Evolutionary conservation across 208 protist species (phyloP), one percentile per base, ranked within the genome.

Genomic region (Tritrichomonas musculus): DNA sequence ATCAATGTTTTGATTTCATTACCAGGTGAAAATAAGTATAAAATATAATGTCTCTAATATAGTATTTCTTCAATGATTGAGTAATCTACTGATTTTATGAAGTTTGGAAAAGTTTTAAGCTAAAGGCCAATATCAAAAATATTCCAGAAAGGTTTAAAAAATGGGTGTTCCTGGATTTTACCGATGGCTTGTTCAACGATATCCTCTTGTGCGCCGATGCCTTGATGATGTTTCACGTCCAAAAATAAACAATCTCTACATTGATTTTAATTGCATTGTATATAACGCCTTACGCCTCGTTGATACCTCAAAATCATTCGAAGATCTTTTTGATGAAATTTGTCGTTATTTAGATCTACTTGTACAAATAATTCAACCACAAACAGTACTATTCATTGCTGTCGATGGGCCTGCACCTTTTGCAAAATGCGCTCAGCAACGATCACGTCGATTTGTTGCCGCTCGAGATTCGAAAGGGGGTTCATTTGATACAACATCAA

Each of bases 231-330:
- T 50, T 11, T 49, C 41, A 1, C 11, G 50, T n/a, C 73, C 73
- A 82, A 50, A n/a, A 20, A 50, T 82, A 20, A 82, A 47, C 30
- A 47, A 82, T 53, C 50, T 82, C 25, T 82, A 82, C 20, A 82
- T 82, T 82, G 73, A 82, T 44, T 82, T 82, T 41, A 82, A 82
- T 53, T 82, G 73, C 30, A 82, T 82, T 30, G 50, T 82, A 47
- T 82, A 82, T 53, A 82, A 82, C 20, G 14, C 41, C 3, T 47
- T 82, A 33, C 33, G 41, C 1, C 73, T 47, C 20, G 73, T 82
- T 30, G n/a, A n/a, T n/a, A n/a, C n/a, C n/a, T n/a, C n/a, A n/a
- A 82, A 82, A 82, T 20, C 41, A 9, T 36, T 9, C 1, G 33
- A 50, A 53, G 41, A 53, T n/a, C 41, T 82, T n/a, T 82, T 82